Conservation (phyloP, 805 yeast genomes). For the Wickerhamiella brachini region DNA sequence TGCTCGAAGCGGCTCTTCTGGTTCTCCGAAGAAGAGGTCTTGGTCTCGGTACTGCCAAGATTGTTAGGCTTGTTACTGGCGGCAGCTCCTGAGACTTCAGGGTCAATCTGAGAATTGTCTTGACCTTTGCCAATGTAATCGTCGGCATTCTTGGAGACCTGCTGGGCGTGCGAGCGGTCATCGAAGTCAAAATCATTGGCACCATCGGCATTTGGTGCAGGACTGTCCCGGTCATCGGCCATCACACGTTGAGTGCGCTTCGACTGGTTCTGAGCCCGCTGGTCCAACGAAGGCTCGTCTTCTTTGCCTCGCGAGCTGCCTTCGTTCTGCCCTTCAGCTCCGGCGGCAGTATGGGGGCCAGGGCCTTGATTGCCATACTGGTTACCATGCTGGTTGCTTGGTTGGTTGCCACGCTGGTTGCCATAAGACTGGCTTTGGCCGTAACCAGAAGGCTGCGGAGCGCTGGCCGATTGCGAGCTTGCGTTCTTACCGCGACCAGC, state of each 20-base stretch:
- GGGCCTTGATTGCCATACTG: background rate
- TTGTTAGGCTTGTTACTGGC: background rate
- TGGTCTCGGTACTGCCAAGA: slow-evolving; percentile 13
- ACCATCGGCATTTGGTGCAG: slow-evolving; percentile 3
- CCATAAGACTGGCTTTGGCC: background rate
- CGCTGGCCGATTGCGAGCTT: background rate
- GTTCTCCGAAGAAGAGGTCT: slow-evolving; percentile 3
- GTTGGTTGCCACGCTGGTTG: background rate
- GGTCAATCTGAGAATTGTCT: background rate
- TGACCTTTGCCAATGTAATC: slow-evolving; percentile 3
- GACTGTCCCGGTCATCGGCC: slow-evolving; percentile 1
- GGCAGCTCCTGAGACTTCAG: background rate
- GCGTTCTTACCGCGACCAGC: slow-evolving; percentile 13
- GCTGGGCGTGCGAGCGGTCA: background rate
- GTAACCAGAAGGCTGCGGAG: background rate
- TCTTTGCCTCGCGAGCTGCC: background rate
- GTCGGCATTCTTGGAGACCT: slow-evolving; percentile 10
- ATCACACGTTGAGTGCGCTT: slow-evolving; percentile 6
- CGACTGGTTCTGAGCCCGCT: slow-evolving; percentile 7
- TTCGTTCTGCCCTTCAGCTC: background rate
- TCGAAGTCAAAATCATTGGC: background rate
- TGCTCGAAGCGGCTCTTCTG: slow-evolving; percentile 13
- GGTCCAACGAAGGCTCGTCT: slow-evolving; percentile 4
- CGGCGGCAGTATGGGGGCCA: background rate
- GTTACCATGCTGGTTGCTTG: background rate